Evolutionary conservation across 495 filamentous ascomycete genomes (phyloP), one percentile per base, ranked within the genome.

Genomic region (Aspergillus sclerotiicarbonarius): DNA sequence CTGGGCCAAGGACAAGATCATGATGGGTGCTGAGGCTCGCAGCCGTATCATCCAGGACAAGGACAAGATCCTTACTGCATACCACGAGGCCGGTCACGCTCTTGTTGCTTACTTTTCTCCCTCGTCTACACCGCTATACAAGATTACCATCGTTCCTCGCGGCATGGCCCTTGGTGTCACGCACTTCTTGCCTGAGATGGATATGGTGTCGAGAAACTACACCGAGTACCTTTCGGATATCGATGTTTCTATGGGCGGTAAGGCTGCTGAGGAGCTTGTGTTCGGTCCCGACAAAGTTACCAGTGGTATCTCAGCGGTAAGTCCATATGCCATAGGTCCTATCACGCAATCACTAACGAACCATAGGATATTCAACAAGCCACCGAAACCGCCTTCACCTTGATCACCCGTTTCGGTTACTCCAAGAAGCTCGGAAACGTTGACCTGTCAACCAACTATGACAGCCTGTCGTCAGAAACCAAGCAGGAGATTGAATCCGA

Each of bases 1-100:
- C 60, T 98, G 91, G 91, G 93, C 94, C 47, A 97, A 95, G 71
- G 94, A 98, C 77, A 96, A 92, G 74, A 90, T 98, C 56, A 87
- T 98, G 77, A 96, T 98, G 90, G 94, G 94, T 47, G 90, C 93
- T 31, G 94, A 98, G 77, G 84, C 87, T 68, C 85, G 83, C 64
- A 93, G 86, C 66, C 88, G 90, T 68, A 84, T 97, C 58, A 95
- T 98, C 58, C 88, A 88, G 46, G 82, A 91, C 53, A 89, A 92
- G 74, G 92, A 98, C 70, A 88, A 87, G 69, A 67, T 88, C 52
- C 85, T 91, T 80, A 98, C 94, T 35, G 94, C 94, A 2, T 98
- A 98, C 64, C 94, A 98, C 73, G 94, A 98, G 72, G 94, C 92
- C 56, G 94, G 94, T 2, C 94, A 98, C 72, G 91, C 95, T 4